phyloP scores from a whole-genome alignment of 2,329 filamentous ascomycete species.

The Alternaria sp. region DNA sequence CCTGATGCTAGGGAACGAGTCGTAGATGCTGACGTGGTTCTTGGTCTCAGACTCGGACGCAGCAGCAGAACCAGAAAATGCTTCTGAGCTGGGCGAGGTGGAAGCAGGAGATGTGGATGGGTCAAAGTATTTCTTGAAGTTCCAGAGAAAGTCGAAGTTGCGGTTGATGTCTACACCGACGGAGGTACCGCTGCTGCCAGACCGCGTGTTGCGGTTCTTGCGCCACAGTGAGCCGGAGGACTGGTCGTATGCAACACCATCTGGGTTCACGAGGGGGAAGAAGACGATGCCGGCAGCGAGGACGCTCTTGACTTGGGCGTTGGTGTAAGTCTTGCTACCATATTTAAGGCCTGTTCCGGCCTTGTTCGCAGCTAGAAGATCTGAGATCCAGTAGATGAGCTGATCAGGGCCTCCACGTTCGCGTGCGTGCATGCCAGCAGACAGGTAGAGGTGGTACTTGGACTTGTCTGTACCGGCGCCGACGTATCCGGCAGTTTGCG shows the following conservation, averaged over 20 bases:
- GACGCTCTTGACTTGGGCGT: conserved; percentile 61
- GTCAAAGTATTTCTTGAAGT: conserved; percentile 60
- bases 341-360: conserved; percentile 61
- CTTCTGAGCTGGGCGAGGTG: conserved; percentile 56
- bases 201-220: conserved; percentile 55
- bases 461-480: conserved; percentile 57
- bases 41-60: conserved; percentile 66
- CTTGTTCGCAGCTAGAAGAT: conserved; percentile 64
- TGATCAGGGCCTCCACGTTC: conserved; percentile 66
- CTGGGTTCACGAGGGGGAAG: conserved; percentile 50
- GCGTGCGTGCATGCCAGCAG: conserved; percentile 64
- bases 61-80: conserved; percentile 61
- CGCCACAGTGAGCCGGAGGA: conserved; percentile 46
- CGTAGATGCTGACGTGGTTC: conserved; percentile 63
- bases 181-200: conserved; percentile 38
- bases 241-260: conserved; percentile 49
- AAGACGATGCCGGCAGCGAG: conserved; percentile 65
- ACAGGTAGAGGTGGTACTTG: conserved; percentile 60
- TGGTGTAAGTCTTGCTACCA: conserved; percentile 62
- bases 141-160: conserved; percentile 64
- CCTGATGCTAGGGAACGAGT: conserved; percentile 59
- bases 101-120: conserved; percentile 53
- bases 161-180: conserved; percentile 50
- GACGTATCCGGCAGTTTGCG: conserved; percentile 55
- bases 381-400: conserved; percentile 66